Evolutionary conservation across 257 asterid genomes (phyloP).

Genomic region (Leptodermis oblonga): DNA sequence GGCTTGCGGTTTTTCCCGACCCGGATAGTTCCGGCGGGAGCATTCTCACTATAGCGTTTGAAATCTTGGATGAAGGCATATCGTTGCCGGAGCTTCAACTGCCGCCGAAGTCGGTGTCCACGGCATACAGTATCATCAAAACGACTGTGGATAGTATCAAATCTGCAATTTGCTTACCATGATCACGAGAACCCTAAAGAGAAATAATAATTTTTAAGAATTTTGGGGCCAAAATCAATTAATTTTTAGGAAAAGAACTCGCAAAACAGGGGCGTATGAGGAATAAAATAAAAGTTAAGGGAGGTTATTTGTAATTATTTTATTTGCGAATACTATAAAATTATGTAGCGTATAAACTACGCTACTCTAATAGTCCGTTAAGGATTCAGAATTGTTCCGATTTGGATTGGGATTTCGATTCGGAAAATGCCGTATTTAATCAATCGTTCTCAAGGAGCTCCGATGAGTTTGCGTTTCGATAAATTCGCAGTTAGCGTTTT

Average conservation of each 20-base stretch:
- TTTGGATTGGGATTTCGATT: neutral
- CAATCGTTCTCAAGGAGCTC: neutral
- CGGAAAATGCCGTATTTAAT: neutral
- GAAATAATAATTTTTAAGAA: no score
- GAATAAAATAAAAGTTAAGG: neutral
- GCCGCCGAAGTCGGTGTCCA: conserved; percentile 29
- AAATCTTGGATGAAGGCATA: conserved; percentile 38
- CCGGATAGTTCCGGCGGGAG: conserved; percentile 12
- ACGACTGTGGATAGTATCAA: conserved; percentile 33
- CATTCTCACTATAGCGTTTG: conserved; percentile 40
- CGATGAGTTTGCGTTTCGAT: neutral
- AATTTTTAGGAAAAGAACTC: neutral
- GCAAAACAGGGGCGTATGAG: neutral
- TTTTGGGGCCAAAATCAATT: no score
- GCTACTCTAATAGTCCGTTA: no score
- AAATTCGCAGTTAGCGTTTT: no score
- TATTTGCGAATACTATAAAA: no score
- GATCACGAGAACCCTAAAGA: no score
- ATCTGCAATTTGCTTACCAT: conserved; percentile 16
- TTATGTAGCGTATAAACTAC: no score
- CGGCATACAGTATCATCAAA: conserved; percentile 31
- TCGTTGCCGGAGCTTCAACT: conserved; percentile 25
- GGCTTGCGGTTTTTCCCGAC: conserved; percentile 38
- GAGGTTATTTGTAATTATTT: neutral
- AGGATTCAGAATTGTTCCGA: no score